Evolutionary conservation across 139 green algal genomes (phyloP).

Genomic region (Microglena sp.): DNA sequence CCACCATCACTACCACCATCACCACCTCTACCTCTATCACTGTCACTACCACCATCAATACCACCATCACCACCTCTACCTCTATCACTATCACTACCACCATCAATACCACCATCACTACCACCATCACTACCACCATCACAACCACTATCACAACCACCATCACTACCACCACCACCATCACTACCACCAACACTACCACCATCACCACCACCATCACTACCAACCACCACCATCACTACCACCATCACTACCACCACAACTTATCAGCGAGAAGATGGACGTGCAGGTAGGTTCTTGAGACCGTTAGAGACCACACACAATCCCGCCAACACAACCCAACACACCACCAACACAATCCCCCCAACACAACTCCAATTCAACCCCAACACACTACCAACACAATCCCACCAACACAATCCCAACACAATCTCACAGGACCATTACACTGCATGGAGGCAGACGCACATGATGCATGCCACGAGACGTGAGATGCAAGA

Average conservation of each 20-base stretch:
- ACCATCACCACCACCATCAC: too few relatives aligned
- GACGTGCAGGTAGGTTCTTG: not conserved
- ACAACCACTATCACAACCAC: too few relatives aligned
- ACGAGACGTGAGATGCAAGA: not conserved
- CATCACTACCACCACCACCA: too few relatives aligned
- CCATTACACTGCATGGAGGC: slow-evolving; percentile 14
- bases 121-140: too few relatives aligned
- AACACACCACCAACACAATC: too few relatives aligned
- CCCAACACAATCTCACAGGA: slow-evolving; percentile 5
- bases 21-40: too few relatives aligned
- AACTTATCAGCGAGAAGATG: slow-evolving; percentile 71
- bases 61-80: too few relatives aligned
- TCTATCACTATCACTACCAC: too few relatives aligned
- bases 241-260: not conserved
- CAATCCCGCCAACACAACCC: not conserved
- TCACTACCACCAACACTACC: too few relatives aligned
- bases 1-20: too few relatives aligned
- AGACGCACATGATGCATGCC: not conserved
- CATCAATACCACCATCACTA: too few relatives aligned
- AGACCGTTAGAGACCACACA: not conserved
- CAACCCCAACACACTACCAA: not conserved
- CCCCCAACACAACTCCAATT: not conserved
- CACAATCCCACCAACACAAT: not conserved
- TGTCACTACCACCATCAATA: too few relatives aligned
- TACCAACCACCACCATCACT: not conserved